A percentile compares a stretch with the other conserved stretches of the same genome.
Evolutionary conservation across 495 filamentous ascomycete species (phyloP).

Genomic region (Cairneyella variabilis): DNA sequence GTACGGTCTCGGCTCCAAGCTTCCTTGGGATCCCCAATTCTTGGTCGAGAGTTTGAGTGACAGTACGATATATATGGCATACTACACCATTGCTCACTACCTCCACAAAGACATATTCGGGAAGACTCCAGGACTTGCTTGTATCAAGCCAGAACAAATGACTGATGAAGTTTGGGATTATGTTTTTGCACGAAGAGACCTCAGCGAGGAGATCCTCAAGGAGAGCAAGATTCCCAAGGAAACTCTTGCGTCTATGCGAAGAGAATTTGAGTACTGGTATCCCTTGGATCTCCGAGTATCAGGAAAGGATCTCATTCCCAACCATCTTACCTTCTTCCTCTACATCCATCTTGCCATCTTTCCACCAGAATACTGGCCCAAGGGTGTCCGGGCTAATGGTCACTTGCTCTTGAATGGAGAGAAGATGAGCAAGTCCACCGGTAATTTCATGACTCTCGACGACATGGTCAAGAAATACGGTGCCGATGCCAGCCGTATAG

Average conservation of each 20-base stretch:
- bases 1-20: constrained; percentile 88
- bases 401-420: constrained; percentile 92
- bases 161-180: constrained; percentile 97
- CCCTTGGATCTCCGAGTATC: constrained; percentile 82
- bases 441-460: constrained; percentile 91
- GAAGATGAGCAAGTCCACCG: constrained; percentile 95
- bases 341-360: constrained; percentile 94
- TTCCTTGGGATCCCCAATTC: constrained; percentile 92
- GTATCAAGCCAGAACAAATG: constrained; percentile 80
- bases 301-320: constrained; percentile 82
- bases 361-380: constrained; percentile 80
- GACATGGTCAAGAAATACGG: constrained; percentile 89
- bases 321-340: constrained; percentile 94
- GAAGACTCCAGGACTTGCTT: constrained; percentile 58
- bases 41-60: constrained; percentile 91
- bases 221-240: constrained; percentile 67
- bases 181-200: constrained; percentile 66
- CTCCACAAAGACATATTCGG: constrained; percentile 71
- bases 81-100: constrained; percentile 90
- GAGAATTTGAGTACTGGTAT: constrained; percentile 97
- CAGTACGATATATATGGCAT: constrained; percentile 92
- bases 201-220: constrained; percentile 57
- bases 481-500: constrained; percentile 86
- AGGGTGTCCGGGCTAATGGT: constrained; percentile 79
- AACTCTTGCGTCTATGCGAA: constrained; percentile 69